These are phyloP conservation scores for Colletotrichum neosansevieriae DNA, from an alignment of 2,329 filamentous ascomycete genomes.

Conservation along the genomic window DNA sequence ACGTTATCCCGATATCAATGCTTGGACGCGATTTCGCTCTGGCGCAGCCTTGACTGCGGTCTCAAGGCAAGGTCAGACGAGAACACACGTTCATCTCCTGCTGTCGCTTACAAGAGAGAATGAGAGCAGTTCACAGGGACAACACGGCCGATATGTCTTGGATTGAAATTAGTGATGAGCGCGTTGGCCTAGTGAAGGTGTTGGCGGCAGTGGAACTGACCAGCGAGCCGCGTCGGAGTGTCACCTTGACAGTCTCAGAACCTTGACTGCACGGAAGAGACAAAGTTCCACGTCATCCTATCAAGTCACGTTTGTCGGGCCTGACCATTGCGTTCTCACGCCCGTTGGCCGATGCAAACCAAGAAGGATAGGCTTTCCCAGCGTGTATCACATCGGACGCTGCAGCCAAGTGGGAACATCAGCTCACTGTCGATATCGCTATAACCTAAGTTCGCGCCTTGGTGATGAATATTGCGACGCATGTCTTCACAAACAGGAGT, in stretches of 20 bases:
- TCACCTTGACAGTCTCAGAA: neutral
- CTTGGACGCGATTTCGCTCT: neutral
- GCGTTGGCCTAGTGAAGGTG: neutral
- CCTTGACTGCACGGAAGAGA: conserved; percentile 8
- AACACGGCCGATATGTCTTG: conserved; percentile 27
- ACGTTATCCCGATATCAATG: conserved; percentile 10
- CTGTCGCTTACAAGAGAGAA: neutral
- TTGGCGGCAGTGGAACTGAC: neutral
- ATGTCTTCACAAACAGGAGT: conserved; percentile 1
- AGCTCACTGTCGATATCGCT: conserved; percentile 5
- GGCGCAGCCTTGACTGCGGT: neutral
- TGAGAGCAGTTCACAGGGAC: conserved; percentile 4
- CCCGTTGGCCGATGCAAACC: conserved; percentile 11
- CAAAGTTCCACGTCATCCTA: conserved; percentile 19
- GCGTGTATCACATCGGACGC: conserved; percentile 23
- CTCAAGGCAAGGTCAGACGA: neutral
- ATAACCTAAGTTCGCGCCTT: neutral
- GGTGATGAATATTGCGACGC: neutral
- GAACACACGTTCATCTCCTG: neutral
- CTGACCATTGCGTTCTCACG: conserved; percentile 10
- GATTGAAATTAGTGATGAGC: conserved; percentile 21
- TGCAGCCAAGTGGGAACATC: conserved; percentile 28
- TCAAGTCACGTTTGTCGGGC: conserved; percentile 17
- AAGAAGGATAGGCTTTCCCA: conserved; percentile 9
- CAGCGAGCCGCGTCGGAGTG: conserved; percentile 1